A percentile compares a stretch with the other conserved stretches of the same genome.
Conservation (phyloP, 106 monocot genomes). For the Ottelia alismoides region DNA sequence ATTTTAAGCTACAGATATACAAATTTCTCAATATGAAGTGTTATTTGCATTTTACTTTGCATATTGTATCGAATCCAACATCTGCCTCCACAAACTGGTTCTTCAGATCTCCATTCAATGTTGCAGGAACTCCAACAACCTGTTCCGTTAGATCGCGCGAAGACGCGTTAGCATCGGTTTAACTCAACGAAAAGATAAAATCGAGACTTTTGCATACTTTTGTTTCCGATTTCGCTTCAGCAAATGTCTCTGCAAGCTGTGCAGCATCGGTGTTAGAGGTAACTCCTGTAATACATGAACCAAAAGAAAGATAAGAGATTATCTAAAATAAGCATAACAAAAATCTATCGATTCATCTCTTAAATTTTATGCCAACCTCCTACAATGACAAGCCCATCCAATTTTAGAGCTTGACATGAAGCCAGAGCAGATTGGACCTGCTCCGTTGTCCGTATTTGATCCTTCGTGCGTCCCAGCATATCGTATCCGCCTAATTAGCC, state of each 20-base stretch:
- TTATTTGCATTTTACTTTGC: no score
- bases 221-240: slow-evolving; percentile 49
- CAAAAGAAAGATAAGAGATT: no score
- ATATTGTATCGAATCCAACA: no score
- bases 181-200: not conserved
- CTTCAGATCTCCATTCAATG: no score
- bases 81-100: no score
- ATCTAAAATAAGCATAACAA: no score
- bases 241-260: slow-evolving; percentile 86
- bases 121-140: no score
- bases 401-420: slow-evolving; percentile 56
- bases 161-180: no score
- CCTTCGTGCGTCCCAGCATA: slow-evolving; percentile 75
- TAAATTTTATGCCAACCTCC: slow-evolving; percentile 43
- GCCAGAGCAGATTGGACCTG: slow-evolving; percentile 80
- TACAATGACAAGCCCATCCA: slow-evolving; percentile 82
- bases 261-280: slow-evolving; percentile 94
- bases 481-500: slow-evolving; percentile 69
- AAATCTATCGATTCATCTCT: not conserved
- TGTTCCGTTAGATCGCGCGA: no score
- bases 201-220: slow-evolving; percentile 28
- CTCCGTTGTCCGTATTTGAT: slow-evolving; percentile 81
- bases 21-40: no score
- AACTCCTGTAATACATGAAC: slow-evolving; percentile 30
- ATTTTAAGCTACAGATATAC: no score